Conservation (phyloP, 2,329 filamentous ascomycete species). For the Exophiala viscosa region DNA sequence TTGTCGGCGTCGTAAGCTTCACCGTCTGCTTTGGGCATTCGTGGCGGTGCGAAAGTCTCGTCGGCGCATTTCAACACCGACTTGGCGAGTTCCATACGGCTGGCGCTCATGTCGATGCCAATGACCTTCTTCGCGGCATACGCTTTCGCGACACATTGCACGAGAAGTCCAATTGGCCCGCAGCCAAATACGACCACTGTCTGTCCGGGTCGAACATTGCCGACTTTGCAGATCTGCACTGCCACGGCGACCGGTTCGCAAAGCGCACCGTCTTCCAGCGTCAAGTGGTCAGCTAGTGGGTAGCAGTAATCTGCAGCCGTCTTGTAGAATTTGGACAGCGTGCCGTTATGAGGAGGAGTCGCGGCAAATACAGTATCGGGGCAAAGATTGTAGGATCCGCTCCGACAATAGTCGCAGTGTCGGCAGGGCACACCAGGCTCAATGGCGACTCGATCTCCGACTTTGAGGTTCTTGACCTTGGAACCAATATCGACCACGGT, state of each 20-base stretch:
- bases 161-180: slow-evolving; percentile 49
- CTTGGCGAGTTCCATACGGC: slow-evolving; percentile 42
- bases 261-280: slow-evolving; percentile 51
- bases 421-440: slow-evolving; percentile 49
- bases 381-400: slow-evolving; percentile 43
- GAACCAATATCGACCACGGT: slow-evolving; percentile 37
- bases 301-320: slow-evolving; percentile 49
- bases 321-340: slow-evolving; percentile 49
- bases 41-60: slow-evolving; percentile 39
- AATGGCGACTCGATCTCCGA: slow-evolving; percentile 48
- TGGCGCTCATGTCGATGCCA: slow-evolving; percentile 45
- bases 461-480: slow-evolving; percentile 39
- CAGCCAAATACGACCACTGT: slow-evolving; percentile 50
- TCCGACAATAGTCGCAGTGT: slow-evolving; percentile 43
- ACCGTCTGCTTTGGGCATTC: slow-evolving; percentile 24
- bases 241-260: slow-evolving; percentile 54
- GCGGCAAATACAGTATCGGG: slow-evolving; percentile 48
- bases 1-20: slow-evolving; percentile 26
- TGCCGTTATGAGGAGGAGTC: slow-evolving; percentile 49
- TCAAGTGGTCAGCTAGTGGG: slow-evolving; percentile 43
- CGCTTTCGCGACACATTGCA: slow-evolving; percentile 46
- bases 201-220: slow-evolving; percentile 39
- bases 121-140: slow-evolving; percentile 47
- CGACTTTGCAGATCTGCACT: slow-evolving; percentile 45
- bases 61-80: slow-evolving; percentile 34